Evolutionary conservation across 1,284 basidiomycete genomes (phyloP), one percentile per base, ranked within the genome.

Genomic region (Hemileia vastatrix): DNA sequence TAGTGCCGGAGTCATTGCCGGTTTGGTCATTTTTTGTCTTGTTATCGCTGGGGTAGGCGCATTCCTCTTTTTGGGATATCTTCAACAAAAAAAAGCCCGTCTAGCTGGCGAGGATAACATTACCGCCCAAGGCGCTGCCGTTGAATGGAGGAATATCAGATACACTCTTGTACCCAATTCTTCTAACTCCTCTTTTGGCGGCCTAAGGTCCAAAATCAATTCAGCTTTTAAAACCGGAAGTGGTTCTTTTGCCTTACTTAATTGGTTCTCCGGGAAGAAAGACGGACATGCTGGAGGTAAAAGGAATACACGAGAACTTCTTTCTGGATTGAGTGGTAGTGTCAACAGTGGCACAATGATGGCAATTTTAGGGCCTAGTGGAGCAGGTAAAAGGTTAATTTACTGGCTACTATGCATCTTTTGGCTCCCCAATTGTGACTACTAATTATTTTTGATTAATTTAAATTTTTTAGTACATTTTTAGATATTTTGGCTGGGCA

Each of bases 401-500:
- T n/a, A n/a, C n/a, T n/a, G n/a, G n/a, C n/a, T n/a, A n/a, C n/a
- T n/a, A n/a, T n/a, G n/a, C n/a, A n/a, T n/a, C n/a, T n/a, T n/a
- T n/a, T n/a, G n/a, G n/a, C n/a, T n/a, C n/a, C n/a, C n/a, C n/a
- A n/a, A n/a, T n/a, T n/a, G n/a, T n/a, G n/a, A n/a, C n/a, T n/a
- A n/a, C n/a, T n/a, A n/a, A n/a, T n/a, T n/a, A n/a, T n/a, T n/a
- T n/a, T n/a, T n/a, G n/a, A n/a, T n/a, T n/a, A n/a, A n/a, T n/a
- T n/a, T n/a, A 32, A 13, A 8, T 9, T 18, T 13, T 11, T 27
- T 58, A 69, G 67, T 21, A 90, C 89, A 0, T 79, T 92, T 27
- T 83, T 91, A 15, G 90, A 92, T 71, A 83, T 92, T 32, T 80
- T 93, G 6, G 87, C 88, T 0, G 84, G 86, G 1, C 86, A 84